Base-by-base conservation (phyloP, 768 basidiomycete genomes). In the Mycena venus region DNA sequence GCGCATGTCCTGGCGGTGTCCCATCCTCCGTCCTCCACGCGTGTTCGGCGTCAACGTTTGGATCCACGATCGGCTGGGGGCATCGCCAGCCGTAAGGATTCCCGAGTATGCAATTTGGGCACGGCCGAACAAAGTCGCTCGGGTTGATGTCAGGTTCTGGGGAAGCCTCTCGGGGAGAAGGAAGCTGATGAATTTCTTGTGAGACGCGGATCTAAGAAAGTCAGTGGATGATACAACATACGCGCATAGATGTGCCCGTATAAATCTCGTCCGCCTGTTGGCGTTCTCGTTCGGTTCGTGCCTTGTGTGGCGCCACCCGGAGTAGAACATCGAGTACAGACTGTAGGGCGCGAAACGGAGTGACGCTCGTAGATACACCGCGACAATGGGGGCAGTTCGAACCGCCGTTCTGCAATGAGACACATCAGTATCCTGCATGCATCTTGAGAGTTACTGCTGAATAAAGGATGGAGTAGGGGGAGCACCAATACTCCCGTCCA, bases 201-300 rank as follows among this genome's bases (percentile, higher is more conserved):
- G 61, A 74, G 56, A 32, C 73, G 56, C 47, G 53, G 42, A 77
- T 55, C 64, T 36, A 47, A 61, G 36, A 72, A 73, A 27, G 44
- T 47, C 21, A 62, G 38, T 47, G 19, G 40, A 21, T 49, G 11
- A 53, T 51, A 44, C 38, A 31, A 84, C 90, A 69, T 81, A 95
- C 95, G 79, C 92, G 88, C 82, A 96, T 86, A 29, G 88, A 85
- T 34, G 87, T 82, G 2, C 93, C 93, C 71, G 87, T 89, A 78
- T 96, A 96, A 29, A 96, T 84, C 70, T 95, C 94, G 78, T 96
- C 95, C 4, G 95, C 95, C 82, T 96, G 95, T 70, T 89, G 86
- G 25, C 91, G 90, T 80, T 96, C 95, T 44, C 92, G 85, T 78
- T 90, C 90, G 38, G 92, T 84, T 56, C 95, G 92, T 56, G 88